Conservation (phyloP, 345 rosid species). For the Lumnitzera racemosa region DNA sequence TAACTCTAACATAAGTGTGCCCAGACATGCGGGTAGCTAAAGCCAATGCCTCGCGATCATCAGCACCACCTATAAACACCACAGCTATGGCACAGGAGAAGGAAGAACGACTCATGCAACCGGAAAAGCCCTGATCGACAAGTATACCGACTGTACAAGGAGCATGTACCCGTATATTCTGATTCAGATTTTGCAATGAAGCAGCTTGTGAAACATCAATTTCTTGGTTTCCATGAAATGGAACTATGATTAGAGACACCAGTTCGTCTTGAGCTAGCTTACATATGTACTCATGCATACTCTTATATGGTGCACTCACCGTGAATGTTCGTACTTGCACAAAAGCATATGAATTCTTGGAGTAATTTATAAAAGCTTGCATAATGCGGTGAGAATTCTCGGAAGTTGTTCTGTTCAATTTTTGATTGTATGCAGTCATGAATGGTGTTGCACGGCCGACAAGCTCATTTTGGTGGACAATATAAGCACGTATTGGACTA, state of each 20-base stretch:
- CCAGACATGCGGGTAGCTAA: constrained; percentile 3
- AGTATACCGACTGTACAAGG: constrained; percentile 3
- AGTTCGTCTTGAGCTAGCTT: constrained; percentile 4
- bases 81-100: constrained; percentile 1
- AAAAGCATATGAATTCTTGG: not conserved
- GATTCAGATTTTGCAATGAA: not conserved
- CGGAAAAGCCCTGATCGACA: constrained; percentile 4
- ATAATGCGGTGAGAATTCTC: constrained; percentile 1
- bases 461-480: constrained; percentile 15
- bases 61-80: constrained; percentile 5
- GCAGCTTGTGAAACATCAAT: not conserved
- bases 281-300: constrained; percentile 12
- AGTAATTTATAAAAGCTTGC: constrained; percentile 9
- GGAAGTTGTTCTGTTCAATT: not conserved
- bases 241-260: constrained; percentile 5
- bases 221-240: not conserved
- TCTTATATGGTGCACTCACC: constrained; percentile 5
- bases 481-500: not conserved
- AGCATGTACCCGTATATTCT: not conserved
- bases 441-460: constrained; percentile 11
- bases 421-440: not conserved
- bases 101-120: not conserved
- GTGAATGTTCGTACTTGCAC: not conserved
- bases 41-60: constrained; percentile 10
- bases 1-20: not conserved